These are phyloP conservation scores for Salvia splendens DNA, from an alignment of 257 asterid genomes.

Conservation along the genomic window DNA sequence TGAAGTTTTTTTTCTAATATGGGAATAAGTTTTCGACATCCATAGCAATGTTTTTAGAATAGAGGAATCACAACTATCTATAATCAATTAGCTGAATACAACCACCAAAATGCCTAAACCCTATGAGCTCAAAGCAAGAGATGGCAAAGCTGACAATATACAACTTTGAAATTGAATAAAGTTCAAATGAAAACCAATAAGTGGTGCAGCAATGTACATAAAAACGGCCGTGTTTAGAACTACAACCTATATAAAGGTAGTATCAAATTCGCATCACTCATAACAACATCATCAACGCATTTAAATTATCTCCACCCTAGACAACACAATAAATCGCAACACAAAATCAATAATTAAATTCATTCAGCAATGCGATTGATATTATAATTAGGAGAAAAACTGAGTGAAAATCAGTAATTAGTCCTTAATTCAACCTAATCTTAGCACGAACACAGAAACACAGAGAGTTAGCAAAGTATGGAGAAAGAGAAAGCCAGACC, in stretches of 20 bases:
- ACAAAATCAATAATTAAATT: not conserved
- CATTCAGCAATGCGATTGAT: not conserved
- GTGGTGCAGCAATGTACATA: not conserved
- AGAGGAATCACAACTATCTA: not conserved
- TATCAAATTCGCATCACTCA: not conserved
- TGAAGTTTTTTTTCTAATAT: no score
- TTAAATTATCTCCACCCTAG: not conserved
- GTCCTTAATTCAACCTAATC: not conserved
- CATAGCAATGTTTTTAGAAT: no score
- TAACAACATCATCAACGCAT: not conserved
- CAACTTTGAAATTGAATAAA: not conserved
- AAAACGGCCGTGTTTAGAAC: not conserved
- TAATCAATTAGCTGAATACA: not conserved
- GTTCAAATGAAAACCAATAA: not conserved
- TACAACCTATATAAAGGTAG: not conserved
- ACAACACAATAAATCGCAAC: not conserved
- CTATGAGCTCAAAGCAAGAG: not conserved
- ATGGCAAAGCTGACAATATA: not conserved
- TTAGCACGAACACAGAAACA: not conserved
- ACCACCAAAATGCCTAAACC: not conserved
- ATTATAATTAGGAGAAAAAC: not conserved
- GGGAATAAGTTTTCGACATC: no score
- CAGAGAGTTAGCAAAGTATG: not conserved
- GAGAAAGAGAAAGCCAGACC: slow-evolving; percentile 36
- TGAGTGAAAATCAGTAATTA: not conserved